Evolutionary conservation across 805 yeast species (phyloP).

Genomic region (Zygotorulaspora sp.): DNA sequence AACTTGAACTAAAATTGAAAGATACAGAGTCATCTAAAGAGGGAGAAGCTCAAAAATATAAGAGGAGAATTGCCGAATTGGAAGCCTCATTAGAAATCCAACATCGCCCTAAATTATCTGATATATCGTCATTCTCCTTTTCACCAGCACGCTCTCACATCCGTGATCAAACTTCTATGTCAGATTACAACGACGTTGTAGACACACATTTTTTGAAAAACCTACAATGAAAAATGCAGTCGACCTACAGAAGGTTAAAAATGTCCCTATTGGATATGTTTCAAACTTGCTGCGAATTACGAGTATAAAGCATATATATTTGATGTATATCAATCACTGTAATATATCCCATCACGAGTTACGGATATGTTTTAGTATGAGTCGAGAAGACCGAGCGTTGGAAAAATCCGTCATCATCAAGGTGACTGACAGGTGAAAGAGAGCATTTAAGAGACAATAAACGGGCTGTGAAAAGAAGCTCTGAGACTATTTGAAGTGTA

Average conservation of each 20-base stretch:
- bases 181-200: slow-evolving; percentile 18
- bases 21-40: slow-evolving; percentile 24
- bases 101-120: slow-evolving; percentile 5
- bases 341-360: not conserved
- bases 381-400: slow-evolving; percentile 2
- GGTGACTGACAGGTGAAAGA: too few species aligned
- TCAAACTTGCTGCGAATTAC: too few species aligned
- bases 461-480: not conserved
- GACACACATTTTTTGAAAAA: slow-evolving; percentile 20
- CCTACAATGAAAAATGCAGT: not conserved
- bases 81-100: slow-evolving; percentile 17
- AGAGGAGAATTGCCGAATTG: slow-evolving; percentile 30
- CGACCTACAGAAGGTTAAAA: too few species aligned
- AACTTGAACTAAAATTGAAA: slow-evolving; percentile 24
- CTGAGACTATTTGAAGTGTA: too few species aligned
- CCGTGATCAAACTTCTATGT: slow-evolving; percentile 10
- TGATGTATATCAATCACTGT: not conserved
- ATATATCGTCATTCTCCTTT: slow-evolving; percentile 9
- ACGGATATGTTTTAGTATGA: not conserved
- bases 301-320: too few species aligned
- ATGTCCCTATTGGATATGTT: too few species aligned
- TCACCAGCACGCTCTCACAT: slow-evolving; percentile 10
- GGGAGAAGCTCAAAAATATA: slow-evolving; percentile 24
- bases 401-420: slow-evolving; percentile 2
- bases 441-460: not conserved